phyloP scores from a whole-genome alignment of 1,139 yeast species.

The Taphrina betulina region DNA sequence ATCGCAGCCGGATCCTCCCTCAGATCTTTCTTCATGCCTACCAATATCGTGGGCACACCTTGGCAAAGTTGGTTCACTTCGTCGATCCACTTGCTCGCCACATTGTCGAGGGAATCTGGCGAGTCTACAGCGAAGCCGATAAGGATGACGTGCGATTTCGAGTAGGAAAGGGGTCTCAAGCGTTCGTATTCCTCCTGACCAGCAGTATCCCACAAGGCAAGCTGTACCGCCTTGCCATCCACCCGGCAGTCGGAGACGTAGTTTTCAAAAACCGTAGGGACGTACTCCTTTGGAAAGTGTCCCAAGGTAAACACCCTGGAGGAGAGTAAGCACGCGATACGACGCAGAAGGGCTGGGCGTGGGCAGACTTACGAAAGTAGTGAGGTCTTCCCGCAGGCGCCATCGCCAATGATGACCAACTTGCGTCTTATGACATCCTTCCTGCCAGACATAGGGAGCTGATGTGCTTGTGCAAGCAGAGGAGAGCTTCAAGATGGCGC shows the following conservation, averaged over 20 bases:
- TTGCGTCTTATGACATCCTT: constrained; percentile 50
- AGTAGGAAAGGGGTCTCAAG: constrained; percentile 64
- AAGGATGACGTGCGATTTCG: constrained; percentile 67
- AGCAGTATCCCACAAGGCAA: constrained; percentile 95
- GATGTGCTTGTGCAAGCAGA: too few relatives aligned
- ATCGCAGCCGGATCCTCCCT: constrained; percentile 77
- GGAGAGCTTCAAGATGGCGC: too few relatives aligned
- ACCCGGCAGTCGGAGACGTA: constrained; percentile 91
- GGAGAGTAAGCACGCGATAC: too few relatives aligned
- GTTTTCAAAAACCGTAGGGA: constrained; percentile 93
- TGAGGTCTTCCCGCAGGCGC: constrained; percentile 94
- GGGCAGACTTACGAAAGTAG: constrained; percentile 53
- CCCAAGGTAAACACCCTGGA: constrained; percentile 74
- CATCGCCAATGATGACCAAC: constrained; percentile 90
- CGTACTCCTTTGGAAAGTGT: constrained; percentile 66
- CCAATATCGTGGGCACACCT: constrained; percentile 76
- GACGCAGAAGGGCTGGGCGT: too few relatives aligned
- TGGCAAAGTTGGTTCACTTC: constrained; percentile 78
- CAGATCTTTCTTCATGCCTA: constrained; percentile 87
- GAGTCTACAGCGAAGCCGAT: constrained; percentile 66
- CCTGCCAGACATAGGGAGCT: constrained; percentile 17
- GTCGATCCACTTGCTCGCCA: constrained; percentile 60
- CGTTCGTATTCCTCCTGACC: constrained; percentile 79
- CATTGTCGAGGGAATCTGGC: constrained; percentile 65
- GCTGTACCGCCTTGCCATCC: constrained; percentile 84